phyloP scores from a whole-genome alignment of 2,329 filamentous ascomycete genomes.

The Cryoendolithus antarcticus region DNA sequence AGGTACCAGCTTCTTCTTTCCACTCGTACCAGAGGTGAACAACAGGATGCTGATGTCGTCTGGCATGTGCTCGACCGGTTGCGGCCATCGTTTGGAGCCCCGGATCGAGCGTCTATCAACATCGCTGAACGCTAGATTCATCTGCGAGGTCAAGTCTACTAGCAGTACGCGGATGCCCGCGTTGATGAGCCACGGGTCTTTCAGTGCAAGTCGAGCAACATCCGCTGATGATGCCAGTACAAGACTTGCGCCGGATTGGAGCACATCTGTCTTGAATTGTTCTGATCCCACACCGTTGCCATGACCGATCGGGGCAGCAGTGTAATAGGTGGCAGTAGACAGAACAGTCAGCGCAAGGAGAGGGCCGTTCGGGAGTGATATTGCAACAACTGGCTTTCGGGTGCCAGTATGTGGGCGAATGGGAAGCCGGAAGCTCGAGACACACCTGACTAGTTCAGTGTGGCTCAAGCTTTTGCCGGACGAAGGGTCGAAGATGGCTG shows the following conservation, averaged over 20 bases:
- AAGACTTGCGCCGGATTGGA: constrained; percentile 34
- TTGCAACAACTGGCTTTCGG: constrained; percentile 34
- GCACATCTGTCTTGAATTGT: constrained; percentile 40
- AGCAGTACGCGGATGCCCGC: constrained; percentile 29
- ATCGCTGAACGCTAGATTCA: constrained; percentile 25
- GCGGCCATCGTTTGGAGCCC: constrained; percentile 1
- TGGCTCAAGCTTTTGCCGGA: constrained; percentile 15
- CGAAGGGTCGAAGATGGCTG: constrained; percentile 20
- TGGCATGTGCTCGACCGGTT: constrained; percentile 24
- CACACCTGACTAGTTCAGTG: constrained; percentile 13
- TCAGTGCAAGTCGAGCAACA: constrained; percentile 28
- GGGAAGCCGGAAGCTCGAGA: constrained; percentile 18
- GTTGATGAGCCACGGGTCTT: constrained; percentile 21
- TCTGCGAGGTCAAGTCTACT: constrained; percentile 26
- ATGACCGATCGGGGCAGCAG: constrained; percentile 40
- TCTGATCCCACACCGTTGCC: constrained; percentile 32
- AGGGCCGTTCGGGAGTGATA: constrained; percentile 43
- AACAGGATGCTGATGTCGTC: constrained; percentile 41
- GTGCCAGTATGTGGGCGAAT: constrained; percentile 5
- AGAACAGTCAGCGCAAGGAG: constrained; percentile 40
- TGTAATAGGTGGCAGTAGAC: constrained; percentile 39
- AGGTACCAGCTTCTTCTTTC: constrained; percentile 47
- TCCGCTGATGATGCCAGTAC: constrained; percentile 35
- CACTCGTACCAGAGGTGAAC: constrained; percentile 47
- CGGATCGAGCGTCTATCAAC: constrained; percentile 8